These are phyloP conservation scores for Rhodotorula sp. DNA, from an alignment of 1,284 basidiomycete genomes.

Conservation along the genomic window DNA sequence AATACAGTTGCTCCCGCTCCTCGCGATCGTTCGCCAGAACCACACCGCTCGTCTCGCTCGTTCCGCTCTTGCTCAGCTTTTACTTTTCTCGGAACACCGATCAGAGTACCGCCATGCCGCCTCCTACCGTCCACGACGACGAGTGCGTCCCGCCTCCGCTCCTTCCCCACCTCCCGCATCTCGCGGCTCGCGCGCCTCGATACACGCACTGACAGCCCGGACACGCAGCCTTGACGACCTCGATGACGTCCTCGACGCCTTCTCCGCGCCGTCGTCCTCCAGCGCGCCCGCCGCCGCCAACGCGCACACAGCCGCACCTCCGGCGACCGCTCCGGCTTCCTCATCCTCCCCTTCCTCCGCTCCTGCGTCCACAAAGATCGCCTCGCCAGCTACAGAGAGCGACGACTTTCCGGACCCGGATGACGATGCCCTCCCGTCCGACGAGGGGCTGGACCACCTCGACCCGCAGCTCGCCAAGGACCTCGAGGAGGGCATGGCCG, in stretches of 20 bases:
- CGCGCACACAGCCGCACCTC: slow-evolving; percentile 50
- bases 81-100: background rate
- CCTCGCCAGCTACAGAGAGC: slow-evolving; percentile 47
- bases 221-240: slow-evolving; percentile 31
- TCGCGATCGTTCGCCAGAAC: background rate
- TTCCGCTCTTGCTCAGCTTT: background rate
- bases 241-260: slow-evolving; percentile 53
- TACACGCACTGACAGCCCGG: background rate
- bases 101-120: slow-evolving; percentile 7
- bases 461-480: slow-evolving; percentile 66
- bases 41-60: background rate
- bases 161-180: background rate
- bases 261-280: slow-evolving; percentile 57
- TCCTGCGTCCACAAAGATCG: slow-evolving; percentile 36
- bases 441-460: slow-evolving; percentile 6
- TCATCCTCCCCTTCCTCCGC: slow-evolving; percentile 42
- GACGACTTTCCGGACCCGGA: slow-evolving; percentile 57
- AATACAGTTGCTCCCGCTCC: background rate
- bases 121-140: slow-evolving; percentile 20
- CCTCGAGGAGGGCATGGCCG: slow-evolving; percentile 79
- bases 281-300: slow-evolving; percentile 45
- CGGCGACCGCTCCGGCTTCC: slow-evolving; percentile 36
- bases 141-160: slow-evolving; percentile 10
- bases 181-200: background rate
- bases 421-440: slow-evolving; percentile 47